Base-by-base conservation (phyloP, 768 basidiomycete species). In the Cystofilobasidium capitatum region DNA sequence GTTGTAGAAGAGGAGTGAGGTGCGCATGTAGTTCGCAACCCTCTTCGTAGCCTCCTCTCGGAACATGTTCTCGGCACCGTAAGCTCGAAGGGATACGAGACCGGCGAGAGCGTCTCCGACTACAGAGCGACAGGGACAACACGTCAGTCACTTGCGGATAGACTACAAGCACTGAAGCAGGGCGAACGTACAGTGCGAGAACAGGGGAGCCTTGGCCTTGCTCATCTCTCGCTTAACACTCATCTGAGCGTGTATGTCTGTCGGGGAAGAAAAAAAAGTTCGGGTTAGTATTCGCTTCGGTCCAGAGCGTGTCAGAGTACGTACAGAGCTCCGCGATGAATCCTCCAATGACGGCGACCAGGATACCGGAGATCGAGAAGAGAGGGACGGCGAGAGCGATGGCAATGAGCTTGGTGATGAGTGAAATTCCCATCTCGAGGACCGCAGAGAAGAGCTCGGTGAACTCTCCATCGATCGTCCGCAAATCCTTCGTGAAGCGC, bases 51-150 rank as follows among this genome's bases (percentile, higher is more conserved):
- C 80, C 69, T 82, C 44, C 67, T 64, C 70, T 74, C 81, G 77
- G 81, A 85, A 2, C 75, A 75, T 74, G 36, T 65, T 33, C 70
- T 71, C 62, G 62, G 83, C 84, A 5, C 83, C 83, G 73, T 85
- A 88, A 0, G 87, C 87, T 29, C 86, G 80, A 65, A 88, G 84
- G 10, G 85, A 76, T 2, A 77, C 79, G 39, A 86, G 71, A 9
- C 86, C 86, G 67, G 80, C 76, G 42, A 88, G 82, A 0, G 86
- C 80, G 71, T 86, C 80, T 60, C 83, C 79, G 75, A 84, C 45
- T 45, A 20, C 12, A 29, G 35, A 29, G 36, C 6, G 31, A 20
- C 24, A 29, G 33, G n/a, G 13, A 33, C 3, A 16, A 10, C 26
- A 47, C n/a, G 42, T 62, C 44, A 62, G 45, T 1, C 24, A 16